These are phyloP conservation scores for Syzygium oleosum DNA, from an alignment of 345 rosid genomes.

Conservation along the genomic window DNA sequence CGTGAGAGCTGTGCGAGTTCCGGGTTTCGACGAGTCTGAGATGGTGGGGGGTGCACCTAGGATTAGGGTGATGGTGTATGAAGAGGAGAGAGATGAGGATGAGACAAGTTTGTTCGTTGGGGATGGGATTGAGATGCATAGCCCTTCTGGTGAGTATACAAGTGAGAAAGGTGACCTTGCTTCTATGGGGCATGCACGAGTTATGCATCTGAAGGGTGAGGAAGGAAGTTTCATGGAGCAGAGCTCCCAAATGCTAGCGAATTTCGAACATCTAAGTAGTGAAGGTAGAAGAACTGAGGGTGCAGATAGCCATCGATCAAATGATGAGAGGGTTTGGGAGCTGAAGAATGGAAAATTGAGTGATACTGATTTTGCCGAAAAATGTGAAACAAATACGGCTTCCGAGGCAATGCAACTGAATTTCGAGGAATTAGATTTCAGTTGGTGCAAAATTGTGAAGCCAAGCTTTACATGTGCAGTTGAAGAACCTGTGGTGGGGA, in stretches of 20 bases:
- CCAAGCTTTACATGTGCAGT: background rate
- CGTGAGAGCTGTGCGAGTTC: conserved; percentile 15
- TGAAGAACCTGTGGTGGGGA: background rate
- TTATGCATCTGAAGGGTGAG: background rate
- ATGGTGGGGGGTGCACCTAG: background rate
- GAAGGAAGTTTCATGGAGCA: background rate
- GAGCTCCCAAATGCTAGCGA: background rate
- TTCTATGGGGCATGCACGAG: background rate
- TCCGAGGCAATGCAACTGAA: background rate
- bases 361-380: background rate
- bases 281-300: background rate
- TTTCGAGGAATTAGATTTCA: background rate
- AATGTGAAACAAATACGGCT: background rate
- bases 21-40: conserved; percentile 3
- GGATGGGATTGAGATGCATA: background rate
- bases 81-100: background rate
- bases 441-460: background rate
- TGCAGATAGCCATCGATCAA: background rate
- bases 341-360: background rate
- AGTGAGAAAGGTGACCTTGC: background rate
- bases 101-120: conserved; percentile 8
- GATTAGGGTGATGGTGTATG: background rate
- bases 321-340: background rate
- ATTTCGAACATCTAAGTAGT: background rate
- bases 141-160: background rate